Evolutionary conservation across 805 yeast species (phyloP), one percentile per base, ranked within the genome.

Genomic region (Candida arabinofermentans): DNA sequence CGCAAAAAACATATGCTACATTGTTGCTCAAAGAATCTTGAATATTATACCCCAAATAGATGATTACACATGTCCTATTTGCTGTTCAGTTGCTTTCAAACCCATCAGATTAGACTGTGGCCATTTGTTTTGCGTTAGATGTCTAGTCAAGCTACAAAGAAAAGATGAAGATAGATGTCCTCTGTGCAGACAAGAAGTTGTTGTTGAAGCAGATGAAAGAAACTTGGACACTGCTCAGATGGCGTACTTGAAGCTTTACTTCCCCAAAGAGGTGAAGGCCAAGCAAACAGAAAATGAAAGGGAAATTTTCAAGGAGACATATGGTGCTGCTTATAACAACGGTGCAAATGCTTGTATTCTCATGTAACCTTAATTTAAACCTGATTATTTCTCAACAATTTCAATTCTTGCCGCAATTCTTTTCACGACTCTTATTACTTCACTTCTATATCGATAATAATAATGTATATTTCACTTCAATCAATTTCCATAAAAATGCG

Each of bases 51-150:
- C 93, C 2, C 90, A 83, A 57, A 62, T 85, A 4, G 90, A 84
- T 37, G 91, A 85, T 57, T 84, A 83, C 53, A 65, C 77, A 2
- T 84, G 93, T 55, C 87, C 90, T 1, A 77, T 84, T 8, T 84
- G 93, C 56, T 73, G 76, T 58, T 70, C 76, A 2, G 71, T 84
- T 35, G 88, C 89, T 0, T 84, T 72, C 62, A 81, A 83, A 52
- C 93, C 93, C 2, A 79, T 84, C 36, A 63, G 79, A 36, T 64
- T 84, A 13, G 63, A 60, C 8, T 84, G 93, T 58, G 72, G 72
- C 1, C 93, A 84, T 55, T 63, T 82, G 17, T 84, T 83, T 58
- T 84, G 93, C 57, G 78, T 84, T 3, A 63, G 90, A 36, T 84
- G 93, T 51, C 59, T 83, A 42, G 81, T 85, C 21, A 81, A 82